A percentile compares a stretch with the other conserved stretches of the same genome.
These are phyloP conservation scores for Thalassiosira exigua DNA, from an alignment of 352 stramenopile species.

Conservation along the genomic window DNA sequence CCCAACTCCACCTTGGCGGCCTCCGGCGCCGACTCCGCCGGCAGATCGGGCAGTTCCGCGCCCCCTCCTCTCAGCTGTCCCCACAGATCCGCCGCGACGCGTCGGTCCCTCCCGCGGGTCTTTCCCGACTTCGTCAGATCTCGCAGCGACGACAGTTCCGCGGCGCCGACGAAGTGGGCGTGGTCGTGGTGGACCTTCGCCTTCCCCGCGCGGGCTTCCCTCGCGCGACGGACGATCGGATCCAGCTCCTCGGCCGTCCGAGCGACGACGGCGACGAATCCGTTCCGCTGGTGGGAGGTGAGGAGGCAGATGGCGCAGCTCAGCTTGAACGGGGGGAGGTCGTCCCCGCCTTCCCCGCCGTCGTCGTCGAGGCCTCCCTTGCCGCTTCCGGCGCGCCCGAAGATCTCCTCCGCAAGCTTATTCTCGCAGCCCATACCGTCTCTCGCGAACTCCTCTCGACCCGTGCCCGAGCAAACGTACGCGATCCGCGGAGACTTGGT, in stretches of 20 bases:
- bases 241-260: conserved; percentile 21
- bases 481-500: conserved; percentile 37
- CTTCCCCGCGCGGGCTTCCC: conserved; percentile 1
- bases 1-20: conserved; percentile 41
- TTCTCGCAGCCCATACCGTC: conserved; percentile 29
- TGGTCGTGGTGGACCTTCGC: conserved; percentile 51
- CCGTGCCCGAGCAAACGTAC: conserved; percentile 38
- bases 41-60: conserved; percentile 11
- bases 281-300: conserved; percentile 51
- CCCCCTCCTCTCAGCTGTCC: conserved; percentile 36
- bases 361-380: background rate
- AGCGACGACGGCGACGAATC: conserved; percentile 58
- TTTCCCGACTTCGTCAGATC: conserved; percentile 13
- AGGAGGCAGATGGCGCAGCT: conserved; percentile 59
- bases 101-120: conserved; percentile 8
- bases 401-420: conserved; percentile 47
- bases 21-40: background rate
- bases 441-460: conserved; percentile 24
- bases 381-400: background rate
- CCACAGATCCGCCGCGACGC: conserved; percentile 34
- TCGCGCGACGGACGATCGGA: conserved; percentile 22
- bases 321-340: conserved; percentile 53
- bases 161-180: conserved; percentile 52
- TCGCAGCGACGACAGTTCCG: conserved; percentile 27
- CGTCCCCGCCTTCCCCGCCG: background rate